phyloP scores from a whole-genome alignment of 2,329 filamentous ascomycete species.

The Colletotrichum orbiculare region DNA sequence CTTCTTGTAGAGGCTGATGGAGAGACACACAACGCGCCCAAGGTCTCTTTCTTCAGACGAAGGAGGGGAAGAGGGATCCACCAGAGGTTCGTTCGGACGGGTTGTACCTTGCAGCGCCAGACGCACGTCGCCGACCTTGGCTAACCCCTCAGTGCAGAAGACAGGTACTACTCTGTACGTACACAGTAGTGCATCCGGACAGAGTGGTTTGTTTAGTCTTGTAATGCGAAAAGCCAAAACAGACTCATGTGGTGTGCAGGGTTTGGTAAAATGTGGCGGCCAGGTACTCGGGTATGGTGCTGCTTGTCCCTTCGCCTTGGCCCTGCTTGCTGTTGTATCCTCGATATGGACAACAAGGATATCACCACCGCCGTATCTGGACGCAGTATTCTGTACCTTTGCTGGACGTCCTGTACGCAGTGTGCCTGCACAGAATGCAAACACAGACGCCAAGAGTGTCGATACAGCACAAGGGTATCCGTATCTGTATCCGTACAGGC shows the following conservation, averaged over 20 bases:
- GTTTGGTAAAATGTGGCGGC: no score
- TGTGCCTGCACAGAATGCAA: background rate
- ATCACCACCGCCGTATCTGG: no score
- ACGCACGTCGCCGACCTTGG: conserved; percentile 13
- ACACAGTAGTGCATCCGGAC: no score
- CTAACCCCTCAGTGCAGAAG: conserved; percentile 4
- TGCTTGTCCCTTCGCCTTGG: no score
- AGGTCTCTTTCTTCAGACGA: background rate
- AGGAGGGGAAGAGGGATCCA: conserved; percentile 8
- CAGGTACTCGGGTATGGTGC: no score
- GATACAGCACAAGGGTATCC: background rate
- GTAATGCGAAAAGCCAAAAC: no score
- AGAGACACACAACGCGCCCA: no score
- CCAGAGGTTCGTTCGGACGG: conserved; percentile 27
- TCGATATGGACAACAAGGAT: no score
- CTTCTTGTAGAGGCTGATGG: no score
- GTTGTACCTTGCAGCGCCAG: conserved; percentile 27
- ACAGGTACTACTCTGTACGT: background rate
- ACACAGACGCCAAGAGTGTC: background rate
- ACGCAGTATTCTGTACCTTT: background rate
- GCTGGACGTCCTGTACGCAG: background rate
- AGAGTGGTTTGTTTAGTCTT: no score
- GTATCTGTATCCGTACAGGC: no score
- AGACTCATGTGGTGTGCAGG: no score
- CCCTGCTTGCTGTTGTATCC: background rate